Evolutionary conservation across 768 basidiomycete species (phyloP), one percentile per base, ranked within the genome.

Genomic region (Xerocomellus dryophilus): DNA sequence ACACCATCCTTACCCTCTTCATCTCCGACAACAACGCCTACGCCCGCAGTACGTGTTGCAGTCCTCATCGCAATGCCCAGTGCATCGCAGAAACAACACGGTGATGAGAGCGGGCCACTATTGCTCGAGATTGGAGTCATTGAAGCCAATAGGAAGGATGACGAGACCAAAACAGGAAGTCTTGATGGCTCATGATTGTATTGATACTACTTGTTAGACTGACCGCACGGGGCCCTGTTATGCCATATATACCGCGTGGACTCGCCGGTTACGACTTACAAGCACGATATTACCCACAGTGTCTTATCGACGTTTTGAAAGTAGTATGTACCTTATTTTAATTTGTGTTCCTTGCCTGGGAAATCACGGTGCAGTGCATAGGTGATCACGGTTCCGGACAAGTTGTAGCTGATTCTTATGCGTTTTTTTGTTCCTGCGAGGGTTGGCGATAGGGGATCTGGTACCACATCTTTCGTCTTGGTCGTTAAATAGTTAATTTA

Each of bases 61-160:
- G 75, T 79, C 17, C 64, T 79, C 31, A 74, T 79, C 38, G 76
- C 78, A 5, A 77, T 79, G 78, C 78, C 78, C 18, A 32, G 27
- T 23, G 12, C 27, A 10, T 34, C 56, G 15, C 57, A 21, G 41
- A 53, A 48, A 18, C 56, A 50, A 10, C 10, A 48, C 15, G 15
- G 34, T 14, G 70, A 68, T 31, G 66, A 63, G 29, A 56, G 36
- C 11, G 61, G 60, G n/a, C 63, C 66, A 12, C 74, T 74, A 5
- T 59, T 66, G 31, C 43, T 74, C 5, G 73, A 74, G 58, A 57
- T 74, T 10, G 73, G 73, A 4, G 23, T 72, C 5, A 59, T 60
- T 5, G 58, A 66, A 27, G 61, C 68, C 1, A 29, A 52, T 8
- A 14, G 59, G 4, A 58, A 47, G 34, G 54, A 50, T 9, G 40